Conservation (phyloP, 2,329 filamentous ascomycete genomes). For the Diaporthe ampelina region DNA sequence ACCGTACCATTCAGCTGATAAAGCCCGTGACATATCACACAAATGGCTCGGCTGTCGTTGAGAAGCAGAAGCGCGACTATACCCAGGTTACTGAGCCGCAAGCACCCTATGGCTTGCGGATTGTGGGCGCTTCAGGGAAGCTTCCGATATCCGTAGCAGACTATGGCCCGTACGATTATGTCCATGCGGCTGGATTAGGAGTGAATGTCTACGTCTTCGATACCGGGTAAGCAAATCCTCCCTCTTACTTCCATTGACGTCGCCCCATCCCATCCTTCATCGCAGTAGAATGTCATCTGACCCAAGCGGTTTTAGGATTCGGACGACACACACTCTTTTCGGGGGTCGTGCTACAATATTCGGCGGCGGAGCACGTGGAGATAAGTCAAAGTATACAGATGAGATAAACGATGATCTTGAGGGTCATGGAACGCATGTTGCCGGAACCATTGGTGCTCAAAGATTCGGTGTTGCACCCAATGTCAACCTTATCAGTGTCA, state of each 20-base stretch:
- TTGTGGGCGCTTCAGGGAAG: neutral
- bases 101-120: constrained; percentile 4
- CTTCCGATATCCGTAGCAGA: neutral
- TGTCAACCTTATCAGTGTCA: neutral
- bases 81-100: no score
- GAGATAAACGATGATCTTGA: neutral
- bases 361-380: neutral
- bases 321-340: neutral
- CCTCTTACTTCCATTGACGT: no score
- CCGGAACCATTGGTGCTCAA: no score
- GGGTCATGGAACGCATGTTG: neutral
- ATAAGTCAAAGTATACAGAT: neutral
- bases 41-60: no score
- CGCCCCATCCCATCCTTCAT: no score
- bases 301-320: neutral
- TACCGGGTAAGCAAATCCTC: neutral
- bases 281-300: no score
- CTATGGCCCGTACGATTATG: neutral
- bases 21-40: neutral
- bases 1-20: neutral
- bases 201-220: constrained; percentile 1
- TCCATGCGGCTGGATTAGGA: neutral
- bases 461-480: neutral
- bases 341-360: neutral
- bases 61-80: no score